Evolutionary conservation across 176 grass and related monocot genomes (phyloP).

Genomic region (Aegilops speltoides): DNA sequence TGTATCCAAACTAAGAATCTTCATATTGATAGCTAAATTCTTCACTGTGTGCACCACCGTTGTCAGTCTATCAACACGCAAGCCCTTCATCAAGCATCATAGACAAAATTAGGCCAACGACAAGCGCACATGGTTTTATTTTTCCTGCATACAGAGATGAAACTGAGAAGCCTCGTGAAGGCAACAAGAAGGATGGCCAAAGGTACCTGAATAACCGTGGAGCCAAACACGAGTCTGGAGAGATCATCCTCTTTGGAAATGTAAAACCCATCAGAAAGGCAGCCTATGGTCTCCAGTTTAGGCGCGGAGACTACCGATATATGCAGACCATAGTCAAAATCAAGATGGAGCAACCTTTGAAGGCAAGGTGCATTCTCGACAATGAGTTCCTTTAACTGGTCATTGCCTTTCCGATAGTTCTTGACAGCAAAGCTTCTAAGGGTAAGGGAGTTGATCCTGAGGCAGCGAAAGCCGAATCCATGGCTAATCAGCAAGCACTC

Average conservation of each 20-base stretch:
- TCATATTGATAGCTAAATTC: background rate
- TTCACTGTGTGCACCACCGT: background rate
- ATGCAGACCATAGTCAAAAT: background rate
- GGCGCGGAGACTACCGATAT: background rate
- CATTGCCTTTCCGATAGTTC: rapidly evolving
- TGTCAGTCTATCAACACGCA: background rate
- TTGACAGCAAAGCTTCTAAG: background rate
- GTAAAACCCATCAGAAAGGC: background rate
- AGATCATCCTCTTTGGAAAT: background rate
- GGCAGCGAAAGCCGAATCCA: background rate
- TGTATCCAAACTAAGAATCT: background rate
- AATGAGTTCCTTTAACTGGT: background rate
- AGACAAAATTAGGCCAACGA: background rate
- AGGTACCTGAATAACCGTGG: background rate
- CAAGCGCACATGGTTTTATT: background rate
- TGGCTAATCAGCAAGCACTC: background rate
- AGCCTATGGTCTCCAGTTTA: background rate
- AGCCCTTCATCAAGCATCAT: background rate
- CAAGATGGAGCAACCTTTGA: background rate
- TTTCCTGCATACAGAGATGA: background rate
- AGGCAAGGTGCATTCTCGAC: background rate
- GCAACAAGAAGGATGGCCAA: background rate
- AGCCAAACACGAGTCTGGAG: background rate
- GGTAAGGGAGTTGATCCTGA: background rate
- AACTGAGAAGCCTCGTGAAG: background rate